Base-by-base conservation (phyloP, 345 rosid species). In the Eucalyptus caleyi region DNA sequence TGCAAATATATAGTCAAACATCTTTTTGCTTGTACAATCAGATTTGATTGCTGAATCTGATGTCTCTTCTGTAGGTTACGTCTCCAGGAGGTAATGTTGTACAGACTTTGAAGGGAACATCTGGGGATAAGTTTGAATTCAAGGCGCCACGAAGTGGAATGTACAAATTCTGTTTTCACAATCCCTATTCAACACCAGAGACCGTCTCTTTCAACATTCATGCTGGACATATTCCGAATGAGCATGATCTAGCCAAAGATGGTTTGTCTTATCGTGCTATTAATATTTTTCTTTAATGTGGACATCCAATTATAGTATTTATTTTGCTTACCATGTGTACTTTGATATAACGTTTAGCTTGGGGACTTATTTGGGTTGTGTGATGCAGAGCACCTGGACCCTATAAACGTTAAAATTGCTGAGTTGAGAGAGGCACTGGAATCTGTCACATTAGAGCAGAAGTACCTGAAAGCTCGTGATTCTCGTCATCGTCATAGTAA, bases 91-190 rank as follows among this genome's bases (percentile, higher is more conserved):
- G 98, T 89, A 96, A 96, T 90, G 90, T 91, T 2, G 96, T 97
- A 51, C 96, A 94, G 4, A 92, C 92, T 27, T 62, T 95, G 90
- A 96, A 96, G 82, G 99, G 99, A 60, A 98, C 98, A 67, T 96
- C 99, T 54, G 99, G 99, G 82, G 98, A 98, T 56, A 98, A 97
- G 94, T 97, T 98, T 50, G 98, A 96, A 89, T 95, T 97, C 86
- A 96, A 96, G 91, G 98, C 99, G 4, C 99, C 98, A 32, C 93
- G 93, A 90, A 97, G 98, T 93, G 99, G 99, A 92, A 98, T 97
- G 98, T 96, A 96, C 93, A 97, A 97, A 89, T 98, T 98, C 88
- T 98, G 99, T 93, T 98, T 98, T 90, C 97, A 95, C 93, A 98
- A 98, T 89, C 97, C 99, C 47, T 93, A 95, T 72, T 92, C 97